Conservation (phyloP, 1,284 basidiomycete species). For the Hortiboletus rubellus region DNA sequence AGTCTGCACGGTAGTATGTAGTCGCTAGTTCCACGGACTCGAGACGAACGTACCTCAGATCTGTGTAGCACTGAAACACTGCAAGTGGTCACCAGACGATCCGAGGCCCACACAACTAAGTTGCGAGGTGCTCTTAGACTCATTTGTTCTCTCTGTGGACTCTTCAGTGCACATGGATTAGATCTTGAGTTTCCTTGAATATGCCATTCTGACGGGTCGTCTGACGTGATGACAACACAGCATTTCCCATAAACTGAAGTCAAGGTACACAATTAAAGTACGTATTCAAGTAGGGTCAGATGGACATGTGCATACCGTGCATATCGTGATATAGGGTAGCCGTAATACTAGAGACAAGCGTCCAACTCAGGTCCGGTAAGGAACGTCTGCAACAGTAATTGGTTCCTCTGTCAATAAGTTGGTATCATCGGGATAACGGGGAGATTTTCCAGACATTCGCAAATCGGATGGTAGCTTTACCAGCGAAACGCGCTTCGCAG, state of each 20-base stretch:
- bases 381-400: not conserved
- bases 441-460: slow-evolving; percentile 35
- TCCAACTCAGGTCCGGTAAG: slow-evolving; percentile 9
- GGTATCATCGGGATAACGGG: slow-evolving; percentile 7
- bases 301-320: slow-evolving; percentile 10
- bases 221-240: slow-evolving; percentile 2
- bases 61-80: not conserved
- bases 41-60: slow-evolving; percentile 5
- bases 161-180: not conserved
- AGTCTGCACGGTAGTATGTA: not conserved
- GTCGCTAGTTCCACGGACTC: not conserved
- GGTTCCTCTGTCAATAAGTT: slow-evolving; percentile 11
- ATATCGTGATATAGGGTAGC: slow-evolving; percentile 5
- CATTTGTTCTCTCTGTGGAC: not conserved
- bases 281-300: slow-evolving; percentile 1
- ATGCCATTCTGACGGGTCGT: slow-evolving; percentile 3
- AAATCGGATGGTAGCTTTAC: slow-evolving; percentile 67
- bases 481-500: slow-evolving; percentile 80
- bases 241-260: slow-evolving; percentile 11
- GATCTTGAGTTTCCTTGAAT: not conserved
- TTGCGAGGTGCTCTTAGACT: not conserved
- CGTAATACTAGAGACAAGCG: slow-evolving; percentile 7
- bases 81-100: not conserved
- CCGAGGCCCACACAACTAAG: not conserved
- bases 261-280: slow-evolving; percentile 2